Conservation (phyloP, 306 rosid species). For the Crotalaria pallida region DNA sequence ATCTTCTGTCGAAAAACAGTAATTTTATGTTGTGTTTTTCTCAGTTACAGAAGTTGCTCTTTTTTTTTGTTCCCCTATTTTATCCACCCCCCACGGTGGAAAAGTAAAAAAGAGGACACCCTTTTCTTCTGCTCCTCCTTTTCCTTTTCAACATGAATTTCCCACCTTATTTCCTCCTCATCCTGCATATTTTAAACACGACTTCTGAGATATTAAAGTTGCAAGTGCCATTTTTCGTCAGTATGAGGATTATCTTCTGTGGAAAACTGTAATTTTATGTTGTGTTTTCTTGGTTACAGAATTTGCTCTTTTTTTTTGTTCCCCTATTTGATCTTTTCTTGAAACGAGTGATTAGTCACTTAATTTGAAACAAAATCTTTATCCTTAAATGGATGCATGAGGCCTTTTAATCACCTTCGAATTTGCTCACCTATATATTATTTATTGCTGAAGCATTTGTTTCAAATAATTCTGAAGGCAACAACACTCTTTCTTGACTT, state of each 20-base stretch:
- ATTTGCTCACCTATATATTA: neutral
- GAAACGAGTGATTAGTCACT: neutral
- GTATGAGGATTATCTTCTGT: neutral
- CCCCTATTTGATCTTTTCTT: neutral
- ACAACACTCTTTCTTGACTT: slow-evolving; percentile 2
- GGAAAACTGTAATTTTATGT: neutral
- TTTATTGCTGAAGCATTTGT: too few relatives aligned
- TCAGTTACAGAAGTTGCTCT: neutral
- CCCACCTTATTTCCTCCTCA: too few relatives aligned
- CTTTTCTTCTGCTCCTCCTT: too few relatives aligned
- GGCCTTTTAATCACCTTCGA: neutral
- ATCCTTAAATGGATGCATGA: neutral
- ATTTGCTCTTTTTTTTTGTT: neutral
- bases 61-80: neutral
- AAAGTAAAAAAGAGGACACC: too few relatives aligned
- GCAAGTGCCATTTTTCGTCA: neutral
- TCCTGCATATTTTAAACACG: neutral
- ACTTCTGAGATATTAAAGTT: neutral
- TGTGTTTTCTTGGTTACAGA: neutral
- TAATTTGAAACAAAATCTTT: neutral
- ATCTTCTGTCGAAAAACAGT: neutral
- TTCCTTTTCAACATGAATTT: too few relatives aligned
- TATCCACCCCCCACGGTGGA: too few relatives aligned
- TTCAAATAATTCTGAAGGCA: neutral
- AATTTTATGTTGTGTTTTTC: neutral